phyloP scores from a whole-genome alignment of 208 protist genomes.

The Strigomonas culicis region DNA sequence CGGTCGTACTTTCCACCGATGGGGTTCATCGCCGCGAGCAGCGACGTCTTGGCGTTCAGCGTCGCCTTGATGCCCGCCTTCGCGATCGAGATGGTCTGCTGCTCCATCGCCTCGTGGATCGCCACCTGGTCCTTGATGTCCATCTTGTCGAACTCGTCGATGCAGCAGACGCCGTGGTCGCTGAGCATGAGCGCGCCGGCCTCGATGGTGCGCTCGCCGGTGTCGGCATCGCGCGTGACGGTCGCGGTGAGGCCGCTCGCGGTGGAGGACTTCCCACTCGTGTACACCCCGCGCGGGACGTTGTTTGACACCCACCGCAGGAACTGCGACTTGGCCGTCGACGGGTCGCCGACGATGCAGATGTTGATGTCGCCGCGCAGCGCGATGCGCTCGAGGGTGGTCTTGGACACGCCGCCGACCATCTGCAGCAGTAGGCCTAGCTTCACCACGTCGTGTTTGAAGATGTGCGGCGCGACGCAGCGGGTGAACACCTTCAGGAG shows the following conservation, averaged over 20 bases:
- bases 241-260: conserved; percentile 98
- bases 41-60: conserved; percentile 93
- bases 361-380: conserved; percentile 99
- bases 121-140: conserved; percentile 96
- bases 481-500: conserved; percentile 91
- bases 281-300: conserved; percentile 97
- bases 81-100: conserved; percentile 99
- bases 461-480: conserved; percentile 99
- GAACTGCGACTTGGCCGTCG: conserved; percentile 96
- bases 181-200: conserved; percentile 99
- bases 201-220: conserved; percentile 99
- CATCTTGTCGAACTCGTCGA: conserved; percentile 99
- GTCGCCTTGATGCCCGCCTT: conserved; percentile 99
- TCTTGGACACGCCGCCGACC: conserved; percentile 96
- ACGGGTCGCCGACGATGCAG: conserved; percentile 99
- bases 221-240: conserved; percentile 97
- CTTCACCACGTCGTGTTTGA: conserved; percentile 99
- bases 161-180: conserved; percentile 98
- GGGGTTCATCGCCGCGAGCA: conserved; percentile 99
- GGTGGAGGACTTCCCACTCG: conserved; percentile 98
- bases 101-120: conserved; percentile 99
- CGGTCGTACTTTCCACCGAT: conserved; percentile 97
- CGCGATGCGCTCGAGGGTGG: conserved; percentile 91
- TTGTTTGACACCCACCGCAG: conserved; percentile 99
- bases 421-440: conserved; percentile 96